Percentiles rank a stretch among this genome's conserved stretches.
Evolutionary conservation across 192 early-diverging fungal genomes (phyloP).

Genomic region (Phlyctochytrium planicorne): DNA sequence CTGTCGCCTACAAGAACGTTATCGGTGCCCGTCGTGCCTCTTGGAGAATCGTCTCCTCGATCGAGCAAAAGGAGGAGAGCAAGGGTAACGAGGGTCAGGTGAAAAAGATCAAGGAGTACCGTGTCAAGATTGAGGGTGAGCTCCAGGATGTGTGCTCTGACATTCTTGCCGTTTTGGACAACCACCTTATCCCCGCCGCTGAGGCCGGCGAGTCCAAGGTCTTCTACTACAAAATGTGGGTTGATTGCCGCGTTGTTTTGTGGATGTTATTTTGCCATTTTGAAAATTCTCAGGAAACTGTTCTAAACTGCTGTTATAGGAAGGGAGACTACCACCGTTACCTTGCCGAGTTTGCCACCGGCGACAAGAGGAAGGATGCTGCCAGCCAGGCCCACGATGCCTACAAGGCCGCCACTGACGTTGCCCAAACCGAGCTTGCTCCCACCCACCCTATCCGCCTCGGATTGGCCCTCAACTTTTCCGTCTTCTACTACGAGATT

Average conservation of each 20-base stretch:
- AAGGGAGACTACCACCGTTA: slow-evolving; percentile 99
- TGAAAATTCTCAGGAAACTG: no score
- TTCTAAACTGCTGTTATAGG: no score
- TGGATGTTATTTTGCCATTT: no score
- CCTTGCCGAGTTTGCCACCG: slow-evolving; percentile 94
- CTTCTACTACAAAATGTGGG: slow-evolving; percentile 99
- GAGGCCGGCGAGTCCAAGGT: slow-evolving; percentile 97
- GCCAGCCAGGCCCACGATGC: slow-evolving; percentile 84
- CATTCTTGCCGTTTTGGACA: slow-evolving; percentile 86
- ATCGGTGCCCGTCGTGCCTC: slow-evolving; percentile 99
- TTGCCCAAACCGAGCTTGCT: slow-evolving; percentile 90
- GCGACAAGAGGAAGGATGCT: slow-evolving; percentile 80
- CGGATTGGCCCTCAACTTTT: slow-evolving; percentile 97
- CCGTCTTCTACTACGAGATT: slow-evolving; percentile 99
- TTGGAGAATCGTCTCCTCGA: slow-evolving; percentile 98
- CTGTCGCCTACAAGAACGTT: slow-evolving; percentile 99
- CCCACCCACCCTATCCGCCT: slow-evolving; percentile 99
- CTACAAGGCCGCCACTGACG: slow-evolving; percentile 93
- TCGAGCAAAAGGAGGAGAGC: slow-evolving; percentile 98
- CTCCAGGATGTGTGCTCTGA: slow-evolving; percentile 94
- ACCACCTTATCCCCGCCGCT: slow-evolving; percentile 88
- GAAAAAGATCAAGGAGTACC: slow-evolving; percentile 91
- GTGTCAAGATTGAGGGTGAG: slow-evolving; percentile 92
- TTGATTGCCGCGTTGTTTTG: no score
- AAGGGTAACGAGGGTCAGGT: slow-evolving; percentile 92